Evolutionary conservation across 2,329 filamentous ascomycete genomes (phyloP), one percentile per base, ranked within the genome.

Genomic region (Cordyceps fumosorosea): DNA sequence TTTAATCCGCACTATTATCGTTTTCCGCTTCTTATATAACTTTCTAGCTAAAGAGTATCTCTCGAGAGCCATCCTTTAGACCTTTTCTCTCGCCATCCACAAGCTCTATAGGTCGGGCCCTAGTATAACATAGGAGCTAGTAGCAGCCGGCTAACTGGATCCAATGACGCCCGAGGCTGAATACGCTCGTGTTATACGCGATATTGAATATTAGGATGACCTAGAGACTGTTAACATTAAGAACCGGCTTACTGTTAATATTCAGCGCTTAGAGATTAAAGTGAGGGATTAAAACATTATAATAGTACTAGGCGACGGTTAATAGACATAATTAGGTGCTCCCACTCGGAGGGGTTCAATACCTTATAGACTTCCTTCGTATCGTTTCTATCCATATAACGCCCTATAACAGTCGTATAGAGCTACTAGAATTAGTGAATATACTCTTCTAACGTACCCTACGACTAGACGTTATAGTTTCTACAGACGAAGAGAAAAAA

Each of bases 201-300:
- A 73, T 70, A 37, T 74, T 75, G 14, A 72, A 73, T 0, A 52
- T 68, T 2, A 70, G 61, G 16, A 74, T 65, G 8, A 66, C 58
- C 20, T 63, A 52, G 5, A 72, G 59, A 56, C 64, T 64, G 47
- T 68, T 56, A 2, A 64, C 58, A 40, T 67, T 66, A 5, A 70
- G 60, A 6, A 72, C 68, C 20, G 60, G 65, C 63, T 72, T 70
- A 18, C 66, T 56, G 52, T 69, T 24, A 16, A 66, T 65, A 48
- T 72, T 72, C 0, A 64, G 67, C 10, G 63, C 47, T 18, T 59
- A 60, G 24, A 70, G 64, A n/a, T 57, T 20, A 32, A 69, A 73
- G 45, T 37, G 51, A 42, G 67, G 66, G 40, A 72, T 55, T 2
- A 71, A 52, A 10, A 68, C 55, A 20, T 20, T 54, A 42, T 65